Percentiles rank a stretch among this genome's conserved stretches.
Evolutionary conservation across 371 early-diverging fungal genomes (phyloP).

Genomic region (Mortierella polycephala): DNA sequence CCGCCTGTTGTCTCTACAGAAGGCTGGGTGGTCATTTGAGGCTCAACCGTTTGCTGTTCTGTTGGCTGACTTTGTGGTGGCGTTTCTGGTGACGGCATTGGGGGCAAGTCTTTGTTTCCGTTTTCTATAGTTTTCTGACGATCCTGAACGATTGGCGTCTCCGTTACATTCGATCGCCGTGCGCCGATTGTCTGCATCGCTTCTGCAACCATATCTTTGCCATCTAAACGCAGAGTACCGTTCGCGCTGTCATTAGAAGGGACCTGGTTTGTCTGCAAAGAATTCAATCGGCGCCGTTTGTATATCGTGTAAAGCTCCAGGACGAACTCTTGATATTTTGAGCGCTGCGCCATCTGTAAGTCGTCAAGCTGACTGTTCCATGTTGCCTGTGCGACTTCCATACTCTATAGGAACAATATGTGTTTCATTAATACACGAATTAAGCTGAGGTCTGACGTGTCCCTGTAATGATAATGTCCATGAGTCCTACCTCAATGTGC

Average conservation of each 20-base stretch:
- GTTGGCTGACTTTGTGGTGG: not conserved
- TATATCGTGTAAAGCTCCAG: conserved; percentile 69
- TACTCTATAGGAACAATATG: conserved; percentile 52
- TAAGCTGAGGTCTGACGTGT: too few relatives aligned
- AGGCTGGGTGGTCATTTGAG: not conserved
- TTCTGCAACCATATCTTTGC: conserved; percentile 62
- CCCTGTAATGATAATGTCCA: not conserved
- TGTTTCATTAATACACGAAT: not conserved
- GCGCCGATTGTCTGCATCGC: conserved; percentile 49
- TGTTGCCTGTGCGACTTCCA: conserved; percentile 71
- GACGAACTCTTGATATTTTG: conserved; percentile 78
- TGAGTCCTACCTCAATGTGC: conserved; percentile 61
- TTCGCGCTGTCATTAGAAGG: not conserved
- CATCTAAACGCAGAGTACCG: conserved; percentile 42
- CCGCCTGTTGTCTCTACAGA: not conserved
- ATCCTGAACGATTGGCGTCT: not conserved
- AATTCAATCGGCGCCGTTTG: conserved; percentile 51
- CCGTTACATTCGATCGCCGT: conserved; percentile 25
- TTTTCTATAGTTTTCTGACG: not conserved
- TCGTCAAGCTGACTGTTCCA: conserved; percentile 71
- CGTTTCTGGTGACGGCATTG: not conserved
- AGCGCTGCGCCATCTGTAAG: conserved; percentile 66
- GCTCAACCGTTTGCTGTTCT: not conserved
- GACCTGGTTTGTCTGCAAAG: not conserved
- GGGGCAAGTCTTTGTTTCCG: conserved; percentile 2